Percentiles rank a stretch among this genome's conserved stretches.
Evolutionary conservation across 2,329 filamentous ascomycete genomes (phyloP).

Genomic region (Phyllosticta paracitricarpa): DNA sequence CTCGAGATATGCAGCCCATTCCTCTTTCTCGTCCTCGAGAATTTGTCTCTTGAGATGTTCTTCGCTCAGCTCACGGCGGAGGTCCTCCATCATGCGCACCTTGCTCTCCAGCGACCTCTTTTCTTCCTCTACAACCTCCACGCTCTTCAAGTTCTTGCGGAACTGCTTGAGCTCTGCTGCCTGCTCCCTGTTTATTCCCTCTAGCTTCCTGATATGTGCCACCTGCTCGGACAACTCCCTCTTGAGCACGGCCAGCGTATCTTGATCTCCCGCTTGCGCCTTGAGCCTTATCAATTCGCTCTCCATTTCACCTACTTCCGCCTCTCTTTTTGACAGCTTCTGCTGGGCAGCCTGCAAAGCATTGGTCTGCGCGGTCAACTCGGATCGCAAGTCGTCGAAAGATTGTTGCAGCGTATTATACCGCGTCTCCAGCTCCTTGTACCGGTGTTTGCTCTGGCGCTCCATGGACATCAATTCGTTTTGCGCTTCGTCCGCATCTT

Average conservation of each 20-base stretch:
- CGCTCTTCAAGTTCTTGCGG: conserved; percentile 71
- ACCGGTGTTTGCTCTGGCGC: conserved; percentile 52
- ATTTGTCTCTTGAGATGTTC: conserved; percentile 73
- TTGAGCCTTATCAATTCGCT: conserved; percentile 75
- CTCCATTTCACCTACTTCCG: conserved; percentile 64
- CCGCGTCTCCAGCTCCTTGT: conserved; percentile 51
- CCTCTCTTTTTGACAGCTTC: conserved; percentile 58
- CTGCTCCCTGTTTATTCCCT: conserved; percentile 72
- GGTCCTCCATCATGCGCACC: conserved; percentile 60
- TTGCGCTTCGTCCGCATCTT: conserved; percentile 75
- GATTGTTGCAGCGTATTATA: conserved; percentile 48
- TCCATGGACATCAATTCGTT: conserved; percentile 61
- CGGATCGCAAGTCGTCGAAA: conserved; percentile 50
- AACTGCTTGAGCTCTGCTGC: conserved; percentile 69
- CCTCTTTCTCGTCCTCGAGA: conserved; percentile 75
- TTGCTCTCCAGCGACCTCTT: conserved; percentile 74
- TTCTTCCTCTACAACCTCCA: conserved; percentile 91
- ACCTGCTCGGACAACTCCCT: conserved; percentile 86
- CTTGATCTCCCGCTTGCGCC: conserved; percentile 75
- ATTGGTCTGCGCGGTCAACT: conserved; percentile 46
- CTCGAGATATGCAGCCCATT: conserved; percentile 81
- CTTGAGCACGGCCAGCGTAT: conserved; percentile 77
- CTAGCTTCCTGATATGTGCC: conserved; percentile 75
- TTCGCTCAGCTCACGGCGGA: conserved; percentile 71
- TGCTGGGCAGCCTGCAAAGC: conserved; percentile 53